phyloP scores from a whole-genome alignment of 257 asterid species.

The Solanum arcanum region DNA sequence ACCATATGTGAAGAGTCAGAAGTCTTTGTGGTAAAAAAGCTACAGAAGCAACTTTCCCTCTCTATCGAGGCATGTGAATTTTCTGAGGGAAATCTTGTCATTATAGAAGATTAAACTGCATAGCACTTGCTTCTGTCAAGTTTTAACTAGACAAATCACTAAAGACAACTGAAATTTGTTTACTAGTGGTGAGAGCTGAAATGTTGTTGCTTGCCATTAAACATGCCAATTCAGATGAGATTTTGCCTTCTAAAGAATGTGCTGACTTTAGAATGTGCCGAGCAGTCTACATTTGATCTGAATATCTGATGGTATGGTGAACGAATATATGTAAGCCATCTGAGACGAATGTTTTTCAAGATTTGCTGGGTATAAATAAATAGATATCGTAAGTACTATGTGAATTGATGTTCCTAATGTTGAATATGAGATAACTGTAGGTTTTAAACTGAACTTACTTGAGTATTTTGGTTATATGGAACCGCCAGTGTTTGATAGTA shows the following conservation, averaged over 20 bases:
- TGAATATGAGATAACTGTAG: not conserved
- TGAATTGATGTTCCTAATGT: not conserved
- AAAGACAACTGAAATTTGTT: not conserved
- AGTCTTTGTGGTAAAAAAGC: conserved; percentile 71
- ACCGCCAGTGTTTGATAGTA: not conserved
- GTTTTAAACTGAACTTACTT: not conserved
- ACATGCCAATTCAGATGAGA: not conserved
- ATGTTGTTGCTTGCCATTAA: not conserved
- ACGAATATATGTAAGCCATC: not conserved
- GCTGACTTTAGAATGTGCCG: not conserved
- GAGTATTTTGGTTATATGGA: not conserved
- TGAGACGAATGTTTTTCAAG: not conserved
- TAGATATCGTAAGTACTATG: not conserved
- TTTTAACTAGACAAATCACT: not conserved
- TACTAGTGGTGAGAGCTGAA: not conserved
- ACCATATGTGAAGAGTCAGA: conserved; percentile 80
- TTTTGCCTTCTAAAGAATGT: not conserved
- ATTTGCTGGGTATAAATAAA: not conserved
- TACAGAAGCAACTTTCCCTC: conserved; percentile 81
- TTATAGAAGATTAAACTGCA: conserved; percentile 31
- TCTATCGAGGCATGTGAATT: conserved; percentile 54
- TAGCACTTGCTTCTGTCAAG: not conserved
- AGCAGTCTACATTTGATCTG: not conserved
- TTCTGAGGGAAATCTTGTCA: conserved; percentile 67
- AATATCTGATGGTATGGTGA: not conserved